Conservation (phyloP, 2,329 filamentous ascomycete species). For the Alternaria ethzedia region DNA sequence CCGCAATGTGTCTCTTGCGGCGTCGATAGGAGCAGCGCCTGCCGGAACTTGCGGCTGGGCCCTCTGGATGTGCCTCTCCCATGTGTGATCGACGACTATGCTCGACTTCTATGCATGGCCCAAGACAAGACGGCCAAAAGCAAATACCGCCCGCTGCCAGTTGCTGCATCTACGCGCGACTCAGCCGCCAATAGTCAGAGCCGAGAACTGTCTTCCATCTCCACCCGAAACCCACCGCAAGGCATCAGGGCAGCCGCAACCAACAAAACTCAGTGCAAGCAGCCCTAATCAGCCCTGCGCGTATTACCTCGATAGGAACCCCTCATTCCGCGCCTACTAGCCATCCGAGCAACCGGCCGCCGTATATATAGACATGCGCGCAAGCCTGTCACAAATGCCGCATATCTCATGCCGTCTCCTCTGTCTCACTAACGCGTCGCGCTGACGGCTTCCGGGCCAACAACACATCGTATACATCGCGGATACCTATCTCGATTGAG, state of each 20-base stretch:
- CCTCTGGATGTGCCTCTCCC: background rate
- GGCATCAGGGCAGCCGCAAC: background rate
- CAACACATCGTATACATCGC: slow-evolving; percentile 1
- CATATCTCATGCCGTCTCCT: background rate
- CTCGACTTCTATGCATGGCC: background rate
- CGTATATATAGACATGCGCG: background rate
- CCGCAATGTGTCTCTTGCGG: slow-evolving; percentile 22
- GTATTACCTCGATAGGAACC: background rate
- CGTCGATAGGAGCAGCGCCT: slow-evolving; percentile 6
- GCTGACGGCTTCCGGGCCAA: background rate
- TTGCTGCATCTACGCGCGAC: slow-evolving; percentile 1
- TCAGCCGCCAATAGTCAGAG: background rate
- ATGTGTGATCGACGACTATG: slow-evolving; percentile 4
- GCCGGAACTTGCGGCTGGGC: slow-evolving; percentile 19
- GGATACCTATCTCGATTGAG: slow-evolving; percentile 14
- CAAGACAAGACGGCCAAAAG: background rate
- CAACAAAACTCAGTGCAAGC: background rate
- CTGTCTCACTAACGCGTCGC: background rate
- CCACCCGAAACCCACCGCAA: background rate
- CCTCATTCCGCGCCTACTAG: background rate
- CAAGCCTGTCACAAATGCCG: slow-evolving; percentile 8
- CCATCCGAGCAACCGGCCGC: background rate
- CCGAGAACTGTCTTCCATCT: background rate
- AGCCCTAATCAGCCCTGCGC: background rate
- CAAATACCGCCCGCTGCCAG: slow-evolving; percentile 4